phyloP scores from a whole-genome alignment of 1,284 basidiomycete species.

The Austropuccinia psidii region DNA sequence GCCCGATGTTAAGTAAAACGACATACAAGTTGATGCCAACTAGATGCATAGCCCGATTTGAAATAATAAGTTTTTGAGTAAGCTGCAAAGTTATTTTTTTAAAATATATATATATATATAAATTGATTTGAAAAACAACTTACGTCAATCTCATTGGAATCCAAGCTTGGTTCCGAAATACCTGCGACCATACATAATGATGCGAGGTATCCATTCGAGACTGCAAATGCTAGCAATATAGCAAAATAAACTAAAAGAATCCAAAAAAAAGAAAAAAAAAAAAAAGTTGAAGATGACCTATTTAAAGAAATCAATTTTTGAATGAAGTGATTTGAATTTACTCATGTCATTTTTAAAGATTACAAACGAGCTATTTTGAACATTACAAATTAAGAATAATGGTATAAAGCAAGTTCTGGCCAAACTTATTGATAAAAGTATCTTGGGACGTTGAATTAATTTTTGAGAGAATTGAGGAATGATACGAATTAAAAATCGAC shows the following conservation, averaged over 20 bases:
- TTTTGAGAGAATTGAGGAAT: not conserved
- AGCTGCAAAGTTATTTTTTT: not conserved
- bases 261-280: not conserved
- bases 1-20: constrained; percentile 41
- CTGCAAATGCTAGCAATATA: constrained; percentile 42
- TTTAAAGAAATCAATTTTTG: not conserved
- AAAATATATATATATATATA: no score
- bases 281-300: not conserved
- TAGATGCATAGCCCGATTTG: no score
- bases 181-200: constrained; percentile 44
- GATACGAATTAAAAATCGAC: constrained; percentile 42
- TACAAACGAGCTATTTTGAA: constrained; percentile 22
- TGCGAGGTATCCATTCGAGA: constrained; percentile 44
- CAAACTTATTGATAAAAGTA: not conserved
- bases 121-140: not conserved
- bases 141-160: constrained; percentile 43
- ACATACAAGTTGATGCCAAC: constrained; percentile 41
- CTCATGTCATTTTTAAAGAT: constrained; percentile 42
- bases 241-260: constrained; percentile 39
- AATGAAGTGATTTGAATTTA: constrained; percentile 21
- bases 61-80: not conserved
- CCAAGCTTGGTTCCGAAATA: constrained; percentile 41
- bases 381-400: constrained; percentile 36
- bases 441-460: not conserved
- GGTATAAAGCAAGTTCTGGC: constrained; percentile 15